Conservation (phyloP, 2,329 filamentous ascomycete species). For the Colletotrichum sp. region DNA sequence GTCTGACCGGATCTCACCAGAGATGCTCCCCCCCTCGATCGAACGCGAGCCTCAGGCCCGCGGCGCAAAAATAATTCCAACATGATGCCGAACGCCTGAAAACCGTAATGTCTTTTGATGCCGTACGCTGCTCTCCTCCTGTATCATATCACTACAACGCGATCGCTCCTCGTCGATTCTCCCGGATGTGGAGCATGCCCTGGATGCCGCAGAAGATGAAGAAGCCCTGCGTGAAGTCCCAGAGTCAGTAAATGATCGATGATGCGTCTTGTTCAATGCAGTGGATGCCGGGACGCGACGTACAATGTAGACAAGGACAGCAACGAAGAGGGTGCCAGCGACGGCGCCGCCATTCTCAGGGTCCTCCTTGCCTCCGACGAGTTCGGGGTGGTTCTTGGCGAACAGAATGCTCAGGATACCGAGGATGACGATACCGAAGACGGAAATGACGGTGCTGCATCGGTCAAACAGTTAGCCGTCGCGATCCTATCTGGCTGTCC, state of each 20-base stretch:
- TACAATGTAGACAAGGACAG: constrained; percentile 89
- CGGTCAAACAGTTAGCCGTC: not conserved
- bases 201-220: constrained; percentile 91
- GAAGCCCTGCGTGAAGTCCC: constrained; percentile 66
- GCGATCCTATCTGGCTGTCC: not conserved
- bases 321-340: constrained; percentile 83
- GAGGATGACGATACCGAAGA: constrained; percentile 71
- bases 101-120: constrained; percentile 20
- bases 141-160: constrained; percentile 57
- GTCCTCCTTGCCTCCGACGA: constrained; percentile 77
- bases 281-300: constrained; percentile 38
- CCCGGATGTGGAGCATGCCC: constrained; percentile 83
- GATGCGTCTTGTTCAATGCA: not conserved
- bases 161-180: constrained; percentile 84
- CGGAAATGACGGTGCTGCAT: constrained; percentile 74
- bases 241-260: not conserved
- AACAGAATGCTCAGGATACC: constrained; percentile 74
- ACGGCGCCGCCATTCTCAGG: constrained; percentile 78
- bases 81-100: constrained; percentile 20
- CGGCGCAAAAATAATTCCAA: constrained; percentile 7
- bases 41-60: not conserved
- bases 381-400: constrained; percentile 78
- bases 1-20: not conserved
- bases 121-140: not conserved
- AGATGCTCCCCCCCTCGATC: not conserved